Base-by-base conservation (phyloP, 2,329 filamentous ascomycete genomes). In the Trichoderma gracile region DNA sequence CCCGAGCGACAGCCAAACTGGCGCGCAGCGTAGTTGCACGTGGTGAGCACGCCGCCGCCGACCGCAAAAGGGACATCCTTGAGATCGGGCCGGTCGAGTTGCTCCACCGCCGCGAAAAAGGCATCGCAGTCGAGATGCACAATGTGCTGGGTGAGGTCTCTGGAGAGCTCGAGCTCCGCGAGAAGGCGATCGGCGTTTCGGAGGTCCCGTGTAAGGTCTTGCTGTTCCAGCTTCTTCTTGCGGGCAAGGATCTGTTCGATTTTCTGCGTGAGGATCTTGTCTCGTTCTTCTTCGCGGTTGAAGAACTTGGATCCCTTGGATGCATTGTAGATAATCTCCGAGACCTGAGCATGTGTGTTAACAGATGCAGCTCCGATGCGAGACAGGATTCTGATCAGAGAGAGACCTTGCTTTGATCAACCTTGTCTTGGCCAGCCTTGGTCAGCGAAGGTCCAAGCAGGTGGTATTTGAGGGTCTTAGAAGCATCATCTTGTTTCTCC, bases 301-400 rank as follows among this genome's bases (percentile, higher is more conserved):
- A 98, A 99, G 79, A 89, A 99, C 75, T 97, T 97, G 69, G 92
- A 96, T 54, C 95, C 95, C 74, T 96, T 97, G 17, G 93, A 97
- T 12, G 93, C 93, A 75, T 96, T 92, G 78, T 97, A 98, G 66
- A 99, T 99, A 70, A 98, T 89, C 71, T 98, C 93, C 2, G 93
- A 96, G 56, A 99, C 93, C 87, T 89, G 56, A 14, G 45, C n/a
- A n/a, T 23, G 46, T 14, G 40, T 15, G 33, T 64, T 52, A 55
- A 56, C 45, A 38, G 33, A 50, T 45, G 23, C 14, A 9, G n/a
- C 7, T 46, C 30, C 42, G 47, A 23, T 46, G 9, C 10, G 25
- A 43, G 25, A 14, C 30, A 43, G 21, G 23, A 30, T 27, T 33
- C 25, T 52, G 40, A 5, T 50, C n/a, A 50, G 73, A 14, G 33